These are phyloP conservation scores for Stylonectria norvegica DNA, from an alignment of 2,329 filamentous ascomycete genomes.

Conservation along the genomic window DNA sequence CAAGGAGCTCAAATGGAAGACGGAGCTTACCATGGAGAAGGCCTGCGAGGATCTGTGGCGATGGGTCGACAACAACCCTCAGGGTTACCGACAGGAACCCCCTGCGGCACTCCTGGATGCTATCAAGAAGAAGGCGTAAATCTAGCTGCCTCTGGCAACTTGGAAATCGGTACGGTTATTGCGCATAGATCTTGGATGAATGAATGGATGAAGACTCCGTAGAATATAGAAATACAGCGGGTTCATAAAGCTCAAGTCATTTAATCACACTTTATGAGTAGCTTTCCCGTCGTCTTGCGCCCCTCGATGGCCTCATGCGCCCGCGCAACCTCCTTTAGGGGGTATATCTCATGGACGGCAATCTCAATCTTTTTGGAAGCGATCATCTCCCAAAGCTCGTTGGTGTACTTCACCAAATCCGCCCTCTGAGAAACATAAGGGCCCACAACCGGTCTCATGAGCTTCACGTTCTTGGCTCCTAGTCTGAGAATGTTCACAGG, in stretches of 20 bases:
- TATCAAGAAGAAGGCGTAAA: constrained; percentile 44
- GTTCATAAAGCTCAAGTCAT: constrained; percentile 13
- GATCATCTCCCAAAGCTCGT: constrained; percentile 72
- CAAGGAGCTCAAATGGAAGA: constrained; percentile 87
- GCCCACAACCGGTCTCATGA: constrained; percentile 72
- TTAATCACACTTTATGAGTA: constrained; percentile 64
- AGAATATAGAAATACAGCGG: constrained; percentile 20
- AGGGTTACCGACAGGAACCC: constrained; percentile 90
- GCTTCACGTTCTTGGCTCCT: constrained; percentile 69
- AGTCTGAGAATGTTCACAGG: constrained; percentile 58
- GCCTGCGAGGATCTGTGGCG: constrained; percentile 93
- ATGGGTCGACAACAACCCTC: constrained; percentile 96
- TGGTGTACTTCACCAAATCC: constrained; percentile 67
- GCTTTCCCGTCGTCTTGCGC: constrained; percentile 78
- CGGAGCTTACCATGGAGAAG: constrained; percentile 83
- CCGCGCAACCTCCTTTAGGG: constrained; percentile 65
- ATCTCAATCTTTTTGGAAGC: constrained; percentile 66
- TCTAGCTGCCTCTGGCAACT: constrained; percentile 14
- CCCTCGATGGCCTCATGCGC: constrained; percentile 79
- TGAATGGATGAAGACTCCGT: constrained; percentile 17
- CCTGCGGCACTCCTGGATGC: constrained; percentile 73
- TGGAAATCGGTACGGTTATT: constrained; percentile 10
- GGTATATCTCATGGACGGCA: constrained; percentile 72
- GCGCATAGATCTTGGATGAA: constrained; percentile 19
- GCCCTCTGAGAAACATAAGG: constrained; percentile 66